Evolutionary conservation across 2,329 filamentous ascomycete species (phyloP).

Genomic region (Alternaria arbusti): DNA sequence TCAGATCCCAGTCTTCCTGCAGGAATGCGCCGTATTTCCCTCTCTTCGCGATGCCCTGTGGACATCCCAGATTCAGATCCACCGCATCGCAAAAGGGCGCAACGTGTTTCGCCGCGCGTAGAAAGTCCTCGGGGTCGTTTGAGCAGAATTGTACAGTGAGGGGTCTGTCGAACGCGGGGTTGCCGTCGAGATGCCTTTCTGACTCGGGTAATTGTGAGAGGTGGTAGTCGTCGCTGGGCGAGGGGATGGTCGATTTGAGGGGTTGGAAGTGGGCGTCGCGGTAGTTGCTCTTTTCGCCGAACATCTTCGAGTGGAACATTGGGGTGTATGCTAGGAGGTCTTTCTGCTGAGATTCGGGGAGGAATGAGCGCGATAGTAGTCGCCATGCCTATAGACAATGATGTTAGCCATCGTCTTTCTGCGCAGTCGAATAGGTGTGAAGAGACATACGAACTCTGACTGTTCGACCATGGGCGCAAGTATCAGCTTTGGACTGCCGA

Average conservation of each 20-base stretch:
- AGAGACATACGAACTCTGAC: slow-evolving; percentile 83
- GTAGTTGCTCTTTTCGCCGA: slow-evolving; percentile 76
- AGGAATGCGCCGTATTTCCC: slow-evolving; percentile 94
- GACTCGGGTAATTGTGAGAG: slow-evolving; percentile 35
- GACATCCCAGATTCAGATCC: slow-evolving; percentile 93
- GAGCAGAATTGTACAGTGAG: slow-evolving; percentile 97
- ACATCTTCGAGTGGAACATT: slow-evolving; percentile 94
- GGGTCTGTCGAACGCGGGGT: slow-evolving; percentile 81
- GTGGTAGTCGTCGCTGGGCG: slow-evolving; percentile 45
- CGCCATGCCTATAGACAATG: slow-evolving; percentile 79
- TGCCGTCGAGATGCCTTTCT: slow-evolving; percentile 73
- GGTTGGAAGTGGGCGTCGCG: slow-evolving; percentile 83
- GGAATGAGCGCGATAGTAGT: slow-evolving; percentile 91
- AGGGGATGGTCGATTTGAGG: slow-evolving; percentile 48
- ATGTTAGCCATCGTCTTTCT: slow-evolving; percentile 11
- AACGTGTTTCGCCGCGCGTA: slow-evolving; percentile 78
- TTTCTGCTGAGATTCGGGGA: slow-evolving; percentile 65
- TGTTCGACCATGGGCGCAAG: slow-evolving; percentile 98
- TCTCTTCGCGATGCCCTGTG: slow-evolving; percentile 90
- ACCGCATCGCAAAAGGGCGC: slow-evolving; percentile 92
- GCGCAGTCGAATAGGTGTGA: not conserved
- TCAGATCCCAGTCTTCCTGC: slow-evolving; percentile 87
- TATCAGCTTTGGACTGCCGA: slow-evolving; percentile 88
- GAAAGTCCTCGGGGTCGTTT: slow-evolving; percentile 80
- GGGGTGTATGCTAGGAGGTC: slow-evolving; percentile 85